Evolutionary conservation across 345 rosid genomes (phyloP).

Genomic region (Pugionium cornutum): DNA sequence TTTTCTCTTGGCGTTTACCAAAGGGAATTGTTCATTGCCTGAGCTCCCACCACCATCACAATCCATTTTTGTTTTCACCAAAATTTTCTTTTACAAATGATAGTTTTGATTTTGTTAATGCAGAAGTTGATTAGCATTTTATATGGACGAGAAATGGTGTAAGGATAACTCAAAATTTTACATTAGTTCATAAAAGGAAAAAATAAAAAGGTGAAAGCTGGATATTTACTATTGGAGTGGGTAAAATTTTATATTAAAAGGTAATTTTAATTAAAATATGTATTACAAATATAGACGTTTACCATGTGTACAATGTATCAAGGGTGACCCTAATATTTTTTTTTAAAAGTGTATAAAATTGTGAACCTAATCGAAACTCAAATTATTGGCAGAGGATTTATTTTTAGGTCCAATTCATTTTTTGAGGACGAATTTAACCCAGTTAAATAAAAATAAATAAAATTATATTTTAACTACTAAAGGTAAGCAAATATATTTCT

Average conservation of each 20-base stretch:
- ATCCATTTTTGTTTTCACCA: conserved; percentile 24
- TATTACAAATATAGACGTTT: too few species aligned
- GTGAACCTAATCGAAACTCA: too few species aligned
- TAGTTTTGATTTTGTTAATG: too few species aligned
- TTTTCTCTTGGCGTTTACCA: conserved; percentile 26
- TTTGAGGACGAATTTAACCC: not conserved
- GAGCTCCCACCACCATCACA: conserved; percentile 35
- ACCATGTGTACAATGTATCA: conserved; percentile 4
- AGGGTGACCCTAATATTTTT: conserved; percentile 4
- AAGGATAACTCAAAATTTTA: too few species aligned
- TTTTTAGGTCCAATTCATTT: not conserved
- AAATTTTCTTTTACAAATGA: too few species aligned
- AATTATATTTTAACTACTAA: not conserved
- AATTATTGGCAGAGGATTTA: too few species aligned
- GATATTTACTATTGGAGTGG: conserved; percentile 3
- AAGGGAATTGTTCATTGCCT: conserved; percentile 45
- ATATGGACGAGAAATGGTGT: too few species aligned
- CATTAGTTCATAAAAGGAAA: too few species aligned
- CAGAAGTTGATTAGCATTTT: not conserved
- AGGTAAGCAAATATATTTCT: too few species aligned
- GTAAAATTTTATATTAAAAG: conserved; percentile 6
- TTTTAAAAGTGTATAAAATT: too few species aligned
- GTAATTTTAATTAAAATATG: not conserved
- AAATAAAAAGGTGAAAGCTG: not conserved
- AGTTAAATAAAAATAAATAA: not conserved